phyloP scores from a whole-genome alignment of 2,329 filamentous ascomycete genomes.

The Fusarium sp. region DNA sequence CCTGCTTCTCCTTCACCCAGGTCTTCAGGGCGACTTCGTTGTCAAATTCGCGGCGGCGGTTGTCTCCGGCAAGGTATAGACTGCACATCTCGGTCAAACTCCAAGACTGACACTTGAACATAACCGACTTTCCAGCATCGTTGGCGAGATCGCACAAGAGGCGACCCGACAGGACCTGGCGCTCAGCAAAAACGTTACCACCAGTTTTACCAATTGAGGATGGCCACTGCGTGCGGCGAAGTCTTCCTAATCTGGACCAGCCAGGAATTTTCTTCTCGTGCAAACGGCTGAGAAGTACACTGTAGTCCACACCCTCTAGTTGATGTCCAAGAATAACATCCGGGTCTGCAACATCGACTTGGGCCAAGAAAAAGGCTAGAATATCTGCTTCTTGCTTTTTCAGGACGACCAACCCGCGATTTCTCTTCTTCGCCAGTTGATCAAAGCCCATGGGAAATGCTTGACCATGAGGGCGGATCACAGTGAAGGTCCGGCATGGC shows the following conservation, averaged over 20 bases:
- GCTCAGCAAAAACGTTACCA: constrained; percentile 91
- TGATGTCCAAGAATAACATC: constrained; percentile 95
- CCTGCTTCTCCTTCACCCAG: constrained; percentile 80
- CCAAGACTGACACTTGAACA: constrained; percentile 98
- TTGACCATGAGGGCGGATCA: constrained; percentile 81
- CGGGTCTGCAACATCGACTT: constrained; percentile 87
- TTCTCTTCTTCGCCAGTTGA: constrained; percentile 73
- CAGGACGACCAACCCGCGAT: constrained; percentile 79
- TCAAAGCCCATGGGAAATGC: constrained; percentile 90
- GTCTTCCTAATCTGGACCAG: constrained; percentile 91
- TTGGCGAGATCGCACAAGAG: constrained; percentile 94
- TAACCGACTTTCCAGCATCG: constrained; percentile 95
- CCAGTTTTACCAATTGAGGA: constrained; percentile 84
- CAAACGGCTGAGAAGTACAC: constrained; percentile 84
- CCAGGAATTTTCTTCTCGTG: constrained; percentile 90
- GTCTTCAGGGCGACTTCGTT: constrained; percentile 86
- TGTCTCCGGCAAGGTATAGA: constrained; percentile 79
- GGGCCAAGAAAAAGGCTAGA: constrained; percentile 86
- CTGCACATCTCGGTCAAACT: constrained; percentile 97
- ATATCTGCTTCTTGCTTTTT: constrained; percentile 87
- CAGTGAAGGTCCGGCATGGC: constrained; percentile 88
- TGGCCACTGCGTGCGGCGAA: constrained; percentile 88
- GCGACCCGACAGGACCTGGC: constrained; percentile 87
- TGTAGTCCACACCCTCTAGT: constrained; percentile 97
- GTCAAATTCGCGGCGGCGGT: constrained; percentile 83